phyloP scores from a whole-genome alignment of 352 stramenopile species.

The Phytopythium sindhum region DNA sequence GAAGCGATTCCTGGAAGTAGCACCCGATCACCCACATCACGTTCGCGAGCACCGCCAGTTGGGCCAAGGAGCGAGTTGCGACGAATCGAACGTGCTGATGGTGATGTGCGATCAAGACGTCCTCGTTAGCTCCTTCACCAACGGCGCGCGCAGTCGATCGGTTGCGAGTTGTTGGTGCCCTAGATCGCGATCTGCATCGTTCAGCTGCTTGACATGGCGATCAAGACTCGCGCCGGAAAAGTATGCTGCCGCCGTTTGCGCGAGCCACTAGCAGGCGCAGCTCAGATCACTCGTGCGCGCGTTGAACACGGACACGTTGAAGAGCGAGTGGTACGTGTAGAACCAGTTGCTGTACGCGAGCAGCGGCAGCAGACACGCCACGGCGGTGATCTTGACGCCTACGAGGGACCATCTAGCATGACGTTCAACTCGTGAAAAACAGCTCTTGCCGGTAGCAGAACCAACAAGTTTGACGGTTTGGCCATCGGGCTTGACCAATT shows the following conservation, averaged over 20 bases:
- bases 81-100: neutral
- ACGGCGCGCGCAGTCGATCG: neutral
- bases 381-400: neutral
- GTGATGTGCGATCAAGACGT: neutral
- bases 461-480: constrained; percentile 7
- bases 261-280: constrained; percentile 38
- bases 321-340: constrained; percentile 62
- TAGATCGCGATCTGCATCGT: neutral
- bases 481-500: constrained; percentile 26
- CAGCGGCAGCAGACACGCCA: constrained; percentile 28
- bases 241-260: constrained; percentile 39
- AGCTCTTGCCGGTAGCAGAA: neutral
- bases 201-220: constrained; percentile 3
- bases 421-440: neutral
- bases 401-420: neutral
- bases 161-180: neutral
- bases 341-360: constrained; percentile 68
- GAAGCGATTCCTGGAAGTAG: constrained; percentile 2
- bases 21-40: constrained; percentile 38
- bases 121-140: neutral
- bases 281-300: constrained; percentile 32
- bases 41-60: constrained; percentile 16
- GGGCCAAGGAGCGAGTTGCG: neutral
- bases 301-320: constrained; percentile 44
- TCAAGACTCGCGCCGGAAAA: constrained; percentile 27